Percentiles rank a stretch among this genome's conserved stretches.
Conservation (phyloP, 352 stramenopile species). For the Plasmopara halstedii region DNA sequence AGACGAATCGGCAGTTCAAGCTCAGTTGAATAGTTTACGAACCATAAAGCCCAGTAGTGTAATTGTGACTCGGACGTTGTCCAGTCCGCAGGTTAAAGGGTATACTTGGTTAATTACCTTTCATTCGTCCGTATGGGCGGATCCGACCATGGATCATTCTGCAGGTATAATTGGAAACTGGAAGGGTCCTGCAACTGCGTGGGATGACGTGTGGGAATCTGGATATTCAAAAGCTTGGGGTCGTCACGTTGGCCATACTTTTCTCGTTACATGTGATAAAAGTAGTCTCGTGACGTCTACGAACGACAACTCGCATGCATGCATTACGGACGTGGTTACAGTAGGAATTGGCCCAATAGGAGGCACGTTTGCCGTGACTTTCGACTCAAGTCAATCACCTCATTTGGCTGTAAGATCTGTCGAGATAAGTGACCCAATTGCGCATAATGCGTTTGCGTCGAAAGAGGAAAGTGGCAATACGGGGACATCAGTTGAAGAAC, state of each 20-base stretch:
- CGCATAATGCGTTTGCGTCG: slow-evolving; percentile 89
- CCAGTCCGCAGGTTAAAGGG: slow-evolving; percentile 55
- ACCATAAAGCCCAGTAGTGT: slow-evolving; percentile 90
- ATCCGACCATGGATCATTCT: slow-evolving; percentile 85
- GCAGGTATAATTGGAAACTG: slow-evolving; percentile 87
- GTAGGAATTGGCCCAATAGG: slow-evolving; percentile 79
- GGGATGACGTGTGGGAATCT: slow-evolving; percentile 88
- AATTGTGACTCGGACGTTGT: slow-evolving; percentile 22
- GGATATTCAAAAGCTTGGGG: slow-evolving; percentile 95
- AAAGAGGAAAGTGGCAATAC: slow-evolving; percentile 84
- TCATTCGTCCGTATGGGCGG: slow-evolving; percentile 84
- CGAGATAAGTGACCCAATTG: background rate
- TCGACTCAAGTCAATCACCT: slow-evolving; percentile 69
- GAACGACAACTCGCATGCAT: slow-evolving; percentile 43
- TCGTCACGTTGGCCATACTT: slow-evolving; percentile 90
- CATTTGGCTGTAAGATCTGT: background rate
- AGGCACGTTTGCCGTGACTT: slow-evolving; percentile 85
- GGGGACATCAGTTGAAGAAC: slow-evolving; percentile 92
- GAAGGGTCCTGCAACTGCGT: slow-evolving; percentile 70
- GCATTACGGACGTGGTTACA: slow-evolving; percentile 14
- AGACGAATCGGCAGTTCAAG: slow-evolving; percentile 70
- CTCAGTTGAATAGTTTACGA: slow-evolving; percentile 87
- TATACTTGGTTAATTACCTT: slow-evolving; percentile 93
- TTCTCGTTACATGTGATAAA: slow-evolving; percentile 42
- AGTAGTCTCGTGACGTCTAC: slow-evolving; percentile 50